Base-by-base conservation (phyloP, 2,329 filamentous ascomycete species). In the Biscogniauxia sp. region DNA sequence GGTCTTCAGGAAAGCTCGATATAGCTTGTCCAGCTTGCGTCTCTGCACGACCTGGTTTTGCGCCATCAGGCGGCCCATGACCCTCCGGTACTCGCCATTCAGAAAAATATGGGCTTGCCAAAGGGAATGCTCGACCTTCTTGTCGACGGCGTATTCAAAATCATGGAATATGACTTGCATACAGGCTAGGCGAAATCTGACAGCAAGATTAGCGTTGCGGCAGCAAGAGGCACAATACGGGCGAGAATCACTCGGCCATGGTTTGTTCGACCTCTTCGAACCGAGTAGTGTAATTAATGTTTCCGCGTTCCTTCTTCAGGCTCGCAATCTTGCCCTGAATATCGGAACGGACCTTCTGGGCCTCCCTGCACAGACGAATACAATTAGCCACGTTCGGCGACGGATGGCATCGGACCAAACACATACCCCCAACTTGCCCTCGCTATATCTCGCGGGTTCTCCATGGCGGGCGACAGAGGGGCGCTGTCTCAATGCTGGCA, bases 1-100 rank as follows among this genome's bases (percentile, higher is more conserved):
- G 53, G 88, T 89, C 76, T 94, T 96, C 68, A 98, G 86, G 74
- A 96, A 98, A 67, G 87, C 85, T 60, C 89, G 81, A 75, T 96
- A 98, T 65, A 88, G 83, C 76, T 91, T 93, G 73, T 91, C 89
- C 55, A 94, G 80, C 75, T 93, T 95, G 64, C 93, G 87, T 69
- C 86, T 87, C 75, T 86, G 82, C 13, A 89, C 85, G 5, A 80
- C 79, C 62, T 84, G 79, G 58, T 80, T 80, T 61, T 78, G 75
- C 55, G 79, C 75, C 63, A 79, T 79, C 54, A 86, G 78, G 66
- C 82, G 83, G 67, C 81, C 80, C 64, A 94, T 79, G 58, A 86
- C 81, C 71, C 87, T 88, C 70, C 91, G 86, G 77, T 94, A 97
- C 71, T 88, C 87, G 68, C 81, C 83, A 73, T 95, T 96, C 74